These are phyloP conservation scores for Immersiella caudata DNA, from an alignment of 495 filamentous ascomycete species.

Conservation along the genomic window DNA sequence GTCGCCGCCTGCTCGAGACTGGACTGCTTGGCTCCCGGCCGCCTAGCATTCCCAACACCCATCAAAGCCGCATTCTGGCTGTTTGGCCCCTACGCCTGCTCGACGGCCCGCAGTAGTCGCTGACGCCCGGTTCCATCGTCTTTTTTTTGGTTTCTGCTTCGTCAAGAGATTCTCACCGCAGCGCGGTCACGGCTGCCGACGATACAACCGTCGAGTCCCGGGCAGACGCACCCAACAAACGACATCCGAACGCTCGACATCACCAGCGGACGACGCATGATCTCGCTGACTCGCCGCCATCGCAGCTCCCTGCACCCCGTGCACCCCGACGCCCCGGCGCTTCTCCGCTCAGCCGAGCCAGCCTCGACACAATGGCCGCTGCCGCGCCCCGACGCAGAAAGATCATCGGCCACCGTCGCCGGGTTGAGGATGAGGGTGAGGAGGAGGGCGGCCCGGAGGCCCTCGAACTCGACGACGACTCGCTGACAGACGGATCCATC, in stretches of 20 bases:
- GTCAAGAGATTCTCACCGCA: constrained; percentile 26
- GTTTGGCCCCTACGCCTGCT: constrained; percentile 12
- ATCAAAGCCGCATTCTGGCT: constrained; percentile 24
- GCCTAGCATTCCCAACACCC: not conserved
- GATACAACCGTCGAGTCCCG: constrained; percentile 9
- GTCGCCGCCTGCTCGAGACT: constrained; percentile 14
- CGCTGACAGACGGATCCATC: constrained; percentile 77
- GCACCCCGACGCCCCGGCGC: constrained; percentile 24
- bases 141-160: constrained; percentile 24
- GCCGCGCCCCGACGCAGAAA: constrained; percentile 62
- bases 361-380: constrained; percentile 35
- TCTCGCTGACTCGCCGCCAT: constrained; percentile 27
- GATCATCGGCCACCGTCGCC: constrained; percentile 73
- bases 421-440: constrained; percentile 79
- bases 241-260: constrained; percentile 16
- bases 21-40: constrained; percentile 8
- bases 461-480: constrained; percentile 77
- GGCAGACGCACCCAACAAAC: constrained; percentile 15
- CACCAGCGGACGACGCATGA: constrained; percentile 32
- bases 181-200: constrained; percentile 30
- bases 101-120: constrained; percentile 6
- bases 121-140: not conserved
- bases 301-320: constrained; percentile 33
- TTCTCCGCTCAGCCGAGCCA: constrained; percentile 20
- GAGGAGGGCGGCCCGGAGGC: constrained; percentile 69